Base-by-base conservation (phyloP, 2,329 filamentous ascomycete species). In the Blumeria graminis region DNA sequence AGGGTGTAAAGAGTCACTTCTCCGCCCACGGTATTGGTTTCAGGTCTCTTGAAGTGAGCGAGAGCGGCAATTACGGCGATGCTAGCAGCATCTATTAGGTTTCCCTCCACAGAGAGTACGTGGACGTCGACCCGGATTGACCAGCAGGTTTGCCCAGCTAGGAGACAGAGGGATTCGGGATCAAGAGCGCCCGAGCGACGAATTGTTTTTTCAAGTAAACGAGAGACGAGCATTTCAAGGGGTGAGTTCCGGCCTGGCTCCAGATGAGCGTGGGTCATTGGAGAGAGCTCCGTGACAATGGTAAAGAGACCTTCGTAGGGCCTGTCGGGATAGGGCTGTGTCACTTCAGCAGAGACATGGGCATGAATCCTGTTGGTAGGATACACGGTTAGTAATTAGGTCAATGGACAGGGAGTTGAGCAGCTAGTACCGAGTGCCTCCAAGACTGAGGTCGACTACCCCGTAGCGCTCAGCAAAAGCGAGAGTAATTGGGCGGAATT, bases 121-220 rank as follows among this genome's bases (percentile, higher is more conserved):
- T 98, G 92, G 22, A 96, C 78, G 68, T 96, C 90, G 18, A 86
- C 89, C 57, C 90, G 81, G 60, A 98, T 76, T 59, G 84, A 84
- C 81, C 92, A 98, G 72, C 86, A 92, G 69, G 93, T 94, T 58
- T 84, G 76, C 7, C 86, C 89, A 10, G 92, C 88, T 33, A 95
- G 75, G 22, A 98, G 86, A 69, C 92, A 98, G 48, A 98, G 76
- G 3, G 89, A 94, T 70, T 98, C 92, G 36, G 89, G 94, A 68
- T 96, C 90, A 43, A 98, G 78, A 6, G 92, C 90, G 62, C 84
- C 84, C 1, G 89, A 94, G 58, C 92, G 82, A 45, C 92, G 88
- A 59, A 96, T 80, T 8, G 92, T 90, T 71, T 94, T 94, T 69
- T 98, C 92, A 18, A 98, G 81, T 45, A 56, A n/a, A 32, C 55